Conservation (phyloP, 2,329 filamentous ascomycete species). For the Calonectria pseudoturangicola region DNA sequence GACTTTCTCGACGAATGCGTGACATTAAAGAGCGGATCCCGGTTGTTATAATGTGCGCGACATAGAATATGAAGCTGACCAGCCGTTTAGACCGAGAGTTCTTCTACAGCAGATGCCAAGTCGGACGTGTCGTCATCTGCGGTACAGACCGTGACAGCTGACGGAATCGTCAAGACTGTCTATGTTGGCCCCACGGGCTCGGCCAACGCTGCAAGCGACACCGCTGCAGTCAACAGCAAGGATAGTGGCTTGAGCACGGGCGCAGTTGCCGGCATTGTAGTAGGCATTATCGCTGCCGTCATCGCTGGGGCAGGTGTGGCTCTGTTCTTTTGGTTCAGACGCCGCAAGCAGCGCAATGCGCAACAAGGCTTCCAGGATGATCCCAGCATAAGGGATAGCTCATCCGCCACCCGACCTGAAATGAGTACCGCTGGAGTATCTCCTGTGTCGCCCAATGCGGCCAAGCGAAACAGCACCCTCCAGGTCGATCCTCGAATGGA, state of each 20-base stretch:
- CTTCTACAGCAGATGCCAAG: conserved; percentile 11
- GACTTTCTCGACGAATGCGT: conserved; percentile 50
- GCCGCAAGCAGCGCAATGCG: conserved; percentile 65
- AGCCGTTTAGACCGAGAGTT: conserved; percentile 40
- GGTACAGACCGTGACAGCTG: conserved; percentile 73
- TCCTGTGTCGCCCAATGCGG: conserved; percentile 59
- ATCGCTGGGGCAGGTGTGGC: conserved; percentile 60
- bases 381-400: conserved; percentile 70
- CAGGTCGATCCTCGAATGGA: conserved; percentile 79
- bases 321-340: conserved; percentile 67
- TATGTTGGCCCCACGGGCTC: conserved; percentile 68
- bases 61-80: conserved; percentile 44
- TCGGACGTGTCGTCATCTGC: conserved; percentile 47
- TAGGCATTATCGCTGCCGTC: conserved; percentile 69
- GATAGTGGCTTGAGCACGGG: conserved; percentile 64
- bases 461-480: conserved; percentile 71
- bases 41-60: conserved; percentile 44
- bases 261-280: conserved; percentile 70
- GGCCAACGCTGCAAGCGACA: conserved; percentile 47
- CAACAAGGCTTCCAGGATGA: conserved; percentile 66
- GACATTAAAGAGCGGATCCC: conserved; percentile 39
- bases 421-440: conserved; percentile 61
- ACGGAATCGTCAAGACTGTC: conserved; percentile 72
- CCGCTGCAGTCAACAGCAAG: conserved; percentile 41
- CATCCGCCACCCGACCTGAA: conserved; percentile 68